These are phyloP conservation scores for Agapanthus africanus DNA, from an alignment of 106 monocot genomes.

Conservation along the genomic window DNA sequence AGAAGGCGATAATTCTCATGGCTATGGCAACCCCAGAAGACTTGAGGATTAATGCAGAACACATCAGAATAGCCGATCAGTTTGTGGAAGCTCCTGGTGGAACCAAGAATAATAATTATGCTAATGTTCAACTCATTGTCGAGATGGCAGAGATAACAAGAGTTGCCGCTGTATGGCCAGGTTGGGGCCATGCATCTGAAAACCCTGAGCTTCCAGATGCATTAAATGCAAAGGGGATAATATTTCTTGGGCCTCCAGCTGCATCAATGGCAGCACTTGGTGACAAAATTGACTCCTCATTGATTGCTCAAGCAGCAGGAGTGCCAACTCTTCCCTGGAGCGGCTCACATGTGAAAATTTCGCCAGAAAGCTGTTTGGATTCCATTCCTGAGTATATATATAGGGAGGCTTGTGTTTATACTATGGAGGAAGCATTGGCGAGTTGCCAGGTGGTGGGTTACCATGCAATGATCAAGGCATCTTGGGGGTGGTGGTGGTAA, in stretches of 20 bases:
- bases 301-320: conserved; percentile 96
- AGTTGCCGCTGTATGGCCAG: conserved; percentile 98
- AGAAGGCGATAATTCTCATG: conserved; percentile 83
- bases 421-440: conserved; percentile 88
- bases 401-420: conserved; percentile 77
- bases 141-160: conserved; percentile 91
- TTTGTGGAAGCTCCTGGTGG: conserved; percentile 97
- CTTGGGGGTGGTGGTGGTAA: conserved; percentile 99
- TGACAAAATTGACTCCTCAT: conserved; percentile 95
- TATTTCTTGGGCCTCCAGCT: conserved; percentile 94
- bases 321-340: conserved; percentile 98
- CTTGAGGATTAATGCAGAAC: conserved; percentile 92
- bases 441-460: conserved; percentile 90
- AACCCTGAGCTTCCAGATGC: conserved; percentile 97
- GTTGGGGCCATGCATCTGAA: conserved; percentile 99
- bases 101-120: conserved; percentile 98
- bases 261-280: conserved; percentile 87
- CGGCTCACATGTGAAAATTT: conserved; percentile 82
- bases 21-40: conserved; percentile 99
- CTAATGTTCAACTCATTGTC: conserved; percentile 95
- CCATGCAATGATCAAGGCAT: conserved; percentile 99
- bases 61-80: conserved; percentile 97
- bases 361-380: conserved; percentile 59
- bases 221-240: conserved; percentile 66
- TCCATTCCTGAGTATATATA: conserved; percentile 88